phyloP scores from a whole-genome alignment of 345 rosid species.

The Turnera subulata region DNA sequence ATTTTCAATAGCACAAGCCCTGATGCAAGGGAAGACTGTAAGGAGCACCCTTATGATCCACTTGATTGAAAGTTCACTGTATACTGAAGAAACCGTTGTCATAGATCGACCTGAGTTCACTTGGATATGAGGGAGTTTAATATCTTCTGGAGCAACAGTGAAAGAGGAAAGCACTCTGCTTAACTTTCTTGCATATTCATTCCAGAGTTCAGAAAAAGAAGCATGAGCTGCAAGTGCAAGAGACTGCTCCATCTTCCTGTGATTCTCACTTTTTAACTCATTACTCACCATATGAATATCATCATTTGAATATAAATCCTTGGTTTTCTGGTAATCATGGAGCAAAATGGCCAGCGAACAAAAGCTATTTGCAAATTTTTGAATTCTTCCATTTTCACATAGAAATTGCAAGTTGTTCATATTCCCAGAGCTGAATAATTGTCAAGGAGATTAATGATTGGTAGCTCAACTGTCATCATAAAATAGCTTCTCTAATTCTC shows the following conservation, averaged over 20 bases:
- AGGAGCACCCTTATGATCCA: conserved; percentile 62
- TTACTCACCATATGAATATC: conserved; percentile 21
- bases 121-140: conserved; percentile 32
- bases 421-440: conserved; percentile 51
- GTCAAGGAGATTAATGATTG: conserved; percentile 41
- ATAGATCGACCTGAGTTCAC: conserved; percentile 27
- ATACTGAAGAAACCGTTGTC: conserved; percentile 38
- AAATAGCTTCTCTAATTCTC: not conserved
- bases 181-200: conserved; percentile 44
- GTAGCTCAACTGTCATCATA: not conserved
- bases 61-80: conserved; percentile 63
- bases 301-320: conserved; percentile 24
- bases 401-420: conserved; percentile 66
- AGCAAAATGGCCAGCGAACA: conserved; percentile 63
- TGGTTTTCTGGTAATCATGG: conserved; percentile 43
- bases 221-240: conserved; percentile 25
- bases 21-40: conserved; percentile 58
- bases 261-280: conserved; percentile 20
- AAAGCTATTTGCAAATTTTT: conserved; percentile 73
- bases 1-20: conserved; percentile 56
- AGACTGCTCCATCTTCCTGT: conserved; percentile 23
- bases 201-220: conserved; percentile 43
- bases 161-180: conserved; percentile 56
- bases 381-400: conserved; percentile 69
- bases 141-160: conserved; percentile 44